Conservation (phyloP, 2,329 filamentous ascomycete species). For the Lanzia echinophila region DNA sequence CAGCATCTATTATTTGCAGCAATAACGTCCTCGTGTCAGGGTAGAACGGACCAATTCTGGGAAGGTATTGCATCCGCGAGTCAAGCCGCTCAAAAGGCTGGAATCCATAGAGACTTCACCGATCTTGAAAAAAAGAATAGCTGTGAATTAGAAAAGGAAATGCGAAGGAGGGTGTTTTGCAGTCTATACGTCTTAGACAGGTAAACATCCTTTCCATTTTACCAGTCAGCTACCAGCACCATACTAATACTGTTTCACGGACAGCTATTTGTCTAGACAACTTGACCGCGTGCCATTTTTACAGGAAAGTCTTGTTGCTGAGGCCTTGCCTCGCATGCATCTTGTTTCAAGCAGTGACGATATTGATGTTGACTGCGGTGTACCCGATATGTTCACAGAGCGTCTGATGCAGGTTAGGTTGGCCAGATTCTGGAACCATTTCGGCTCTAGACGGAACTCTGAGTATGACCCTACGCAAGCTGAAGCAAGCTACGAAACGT, state of each 20-base stretch:
- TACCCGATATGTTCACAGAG: background rate
- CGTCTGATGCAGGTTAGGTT: background rate
- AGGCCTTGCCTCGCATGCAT: background rate
- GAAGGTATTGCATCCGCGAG: background rate
- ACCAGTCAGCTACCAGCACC: background rate
- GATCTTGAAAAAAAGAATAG: background rate
- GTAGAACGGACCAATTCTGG: background rate
- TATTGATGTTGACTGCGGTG: background rate
- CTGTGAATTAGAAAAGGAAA: background rate
- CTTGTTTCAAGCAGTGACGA: background rate
- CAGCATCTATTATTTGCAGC: background rate
- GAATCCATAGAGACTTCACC: background rate
- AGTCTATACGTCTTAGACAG: background rate
- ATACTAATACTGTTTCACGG: background rate
- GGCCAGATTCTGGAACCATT: background rate
- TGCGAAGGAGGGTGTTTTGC: background rate
- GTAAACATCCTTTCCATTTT: background rate
- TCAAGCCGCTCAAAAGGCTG: constrained; percentile 1
- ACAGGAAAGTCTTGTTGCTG: background rate
- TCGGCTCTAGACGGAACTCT: background rate
- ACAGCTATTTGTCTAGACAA: background rate
- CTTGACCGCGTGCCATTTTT: background rate
- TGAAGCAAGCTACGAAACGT: background rate
- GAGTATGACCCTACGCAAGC: background rate
- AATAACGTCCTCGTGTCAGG: background rate